Evolutionary conservation across 202 grass and related monocot species (phyloP), one percentile per base, ranked within the genome.

Genomic region (Digitaria exilis): DNA sequence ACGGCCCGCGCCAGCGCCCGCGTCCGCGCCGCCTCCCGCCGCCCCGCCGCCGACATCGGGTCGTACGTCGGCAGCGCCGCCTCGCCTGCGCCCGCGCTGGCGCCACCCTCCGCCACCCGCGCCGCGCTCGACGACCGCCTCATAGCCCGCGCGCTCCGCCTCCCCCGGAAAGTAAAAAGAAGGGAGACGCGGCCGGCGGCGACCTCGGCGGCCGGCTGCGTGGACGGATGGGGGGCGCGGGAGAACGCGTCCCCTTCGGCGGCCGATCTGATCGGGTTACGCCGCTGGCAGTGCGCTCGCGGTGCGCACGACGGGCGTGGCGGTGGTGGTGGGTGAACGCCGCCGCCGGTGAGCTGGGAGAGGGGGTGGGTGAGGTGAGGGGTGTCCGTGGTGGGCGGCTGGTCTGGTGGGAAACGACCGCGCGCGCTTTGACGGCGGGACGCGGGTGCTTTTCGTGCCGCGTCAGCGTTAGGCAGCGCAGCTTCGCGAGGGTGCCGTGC

Each of bases 61-160:
- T 94, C 86, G 81, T 84, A 91, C 71, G 86, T 91, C 65, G 92
- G 92, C 37, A 94, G 89, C 73, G 49, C 83, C 55, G 31, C 73
- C 30, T 77, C 78, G 45, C 3, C 50, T 37, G 18, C 50, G 6
- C 71, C 22, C 56, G 67, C 55, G 37, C 34, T 30, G 24, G 16
- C 9, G n/a, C 28, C 46, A 16, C 67, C 78, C 50, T 90, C 88
- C 39, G 79, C 82, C 50, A 90, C 79, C 73, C 67, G 84, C 68
- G 83, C 74, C 19, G 66, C 88, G 79, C 88, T 90, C 67, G 88
- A 83, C 32, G 88, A 86, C 50, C 84, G 84, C 78, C 88, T 75
- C 88, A 90, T 90, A 49, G 57, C 71, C 13, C 60, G 37, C 48
- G 54, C 55, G 10, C 54, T 8, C 54, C n/a, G 9, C 28, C n/a